Percentiles rank a stretch among this genome's conserved stretches.
Evolutionary conservation across 768 basidiomycete genomes (phyloP).

Genomic region (Chlorophyllum brunneum): DNA sequence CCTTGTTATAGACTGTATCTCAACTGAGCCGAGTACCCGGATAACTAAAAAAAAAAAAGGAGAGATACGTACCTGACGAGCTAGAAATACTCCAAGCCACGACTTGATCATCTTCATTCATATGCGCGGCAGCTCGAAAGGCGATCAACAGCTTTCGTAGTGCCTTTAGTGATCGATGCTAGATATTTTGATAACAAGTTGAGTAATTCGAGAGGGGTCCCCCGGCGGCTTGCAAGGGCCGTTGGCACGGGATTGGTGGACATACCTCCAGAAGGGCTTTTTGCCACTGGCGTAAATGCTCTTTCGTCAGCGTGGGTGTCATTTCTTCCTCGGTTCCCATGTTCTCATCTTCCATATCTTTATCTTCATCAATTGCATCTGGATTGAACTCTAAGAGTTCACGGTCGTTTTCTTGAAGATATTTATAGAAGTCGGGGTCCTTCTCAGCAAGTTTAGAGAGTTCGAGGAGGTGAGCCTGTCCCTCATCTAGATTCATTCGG

Average conservation of each 20-base stretch:
- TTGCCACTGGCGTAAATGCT: constrained; percentile 80
- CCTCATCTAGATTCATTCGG: constrained; percentile 49
- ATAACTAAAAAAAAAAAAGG: neutral
- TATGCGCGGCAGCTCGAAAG: constrained; percentile 85
- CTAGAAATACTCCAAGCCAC: constrained; percentile 87
- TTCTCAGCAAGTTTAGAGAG: constrained; percentile 88
- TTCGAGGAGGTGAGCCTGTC: constrained; percentile 70
- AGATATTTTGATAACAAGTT: neutral
- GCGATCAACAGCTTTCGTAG: constrained; percentile 83
- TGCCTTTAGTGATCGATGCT: constrained; percentile 85
- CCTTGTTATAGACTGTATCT: constrained; percentile 84
- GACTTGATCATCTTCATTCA: constrained; percentile 80
- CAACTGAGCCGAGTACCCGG: constrained; percentile 10
- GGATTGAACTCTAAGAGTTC: constrained; percentile 83
- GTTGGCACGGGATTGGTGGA: too few species aligned
- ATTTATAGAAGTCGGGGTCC: constrained; percentile 99
- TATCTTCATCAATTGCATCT: constrained; percentile 32
- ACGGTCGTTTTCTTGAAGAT: constrained; percentile 91
- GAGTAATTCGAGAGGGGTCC: neutral
- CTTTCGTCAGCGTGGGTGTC: constrained; percentile 60
- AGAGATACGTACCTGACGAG: constrained; percentile 53
- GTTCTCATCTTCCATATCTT: constrained; percentile 41
- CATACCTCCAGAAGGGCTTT: constrained; percentile 80
- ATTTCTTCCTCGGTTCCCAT: constrained; percentile 46
- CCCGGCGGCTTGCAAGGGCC: too few species aligned